Conservation (phyloP, 345 rosid species). For the Fremontodendron californicum region DNA sequence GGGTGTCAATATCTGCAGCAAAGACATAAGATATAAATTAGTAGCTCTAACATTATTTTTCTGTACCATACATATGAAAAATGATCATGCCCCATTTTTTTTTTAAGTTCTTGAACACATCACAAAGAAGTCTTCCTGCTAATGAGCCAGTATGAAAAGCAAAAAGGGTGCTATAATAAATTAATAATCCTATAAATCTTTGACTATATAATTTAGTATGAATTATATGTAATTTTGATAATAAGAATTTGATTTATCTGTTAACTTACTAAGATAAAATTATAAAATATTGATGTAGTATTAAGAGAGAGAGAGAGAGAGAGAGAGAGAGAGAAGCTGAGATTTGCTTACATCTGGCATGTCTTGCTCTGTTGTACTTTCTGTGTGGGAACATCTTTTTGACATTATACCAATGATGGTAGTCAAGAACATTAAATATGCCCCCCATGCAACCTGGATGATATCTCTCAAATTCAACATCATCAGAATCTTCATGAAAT, state of each 20-base stretch:
- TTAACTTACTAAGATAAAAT: too few species aligned
- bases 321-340: too few species aligned
- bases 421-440: conserved; percentile 53
- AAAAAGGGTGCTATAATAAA: too few species aligned
- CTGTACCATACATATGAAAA: not conserved
- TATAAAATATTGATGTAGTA: not conserved
- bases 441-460: conserved; percentile 57
- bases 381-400: conserved; percentile 29
- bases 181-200: conserved; percentile 5
- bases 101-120: not conserved
- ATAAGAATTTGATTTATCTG: too few species aligned
- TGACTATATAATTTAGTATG: not conserved
- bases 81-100: not conserved
- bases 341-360: conserved; percentile 35
- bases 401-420: conserved; percentile 42
- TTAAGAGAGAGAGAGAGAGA: not conserved
- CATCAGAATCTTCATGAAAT: conserved; percentile 29
- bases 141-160: too few species aligned
- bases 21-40: too few species aligned
- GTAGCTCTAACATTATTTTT: too few species aligned
- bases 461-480: conserved; percentile 28
- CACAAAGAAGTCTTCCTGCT: too few species aligned
- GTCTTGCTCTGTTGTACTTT: conserved; percentile 35
- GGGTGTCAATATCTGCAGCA: too few species aligned
- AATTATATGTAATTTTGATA: too few species aligned